Evolutionary conservation across 129 eudicot species (phyloP).

Genomic region (Deinandra increscens): DNA sequence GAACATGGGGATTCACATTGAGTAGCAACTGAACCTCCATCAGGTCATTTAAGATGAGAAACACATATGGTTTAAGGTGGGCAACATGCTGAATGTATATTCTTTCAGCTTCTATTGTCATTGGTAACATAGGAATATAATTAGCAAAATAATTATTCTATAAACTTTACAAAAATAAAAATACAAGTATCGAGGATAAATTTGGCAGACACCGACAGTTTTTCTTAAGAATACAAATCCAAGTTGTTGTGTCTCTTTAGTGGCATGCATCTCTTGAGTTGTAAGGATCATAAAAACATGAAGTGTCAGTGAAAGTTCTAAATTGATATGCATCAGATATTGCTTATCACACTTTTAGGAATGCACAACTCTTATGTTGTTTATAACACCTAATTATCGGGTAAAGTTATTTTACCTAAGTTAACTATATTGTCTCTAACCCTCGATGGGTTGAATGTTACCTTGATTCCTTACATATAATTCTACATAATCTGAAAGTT

Average conservation of each 20-base stretch:
- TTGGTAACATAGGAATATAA: conserved; percentile 10
- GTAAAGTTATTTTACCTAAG: background rate
- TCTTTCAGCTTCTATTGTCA: conserved; percentile 98
- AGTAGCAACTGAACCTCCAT: conserved; percentile 98
- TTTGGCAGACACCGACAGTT: conserved; percentile 78
- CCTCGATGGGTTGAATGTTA: too few relatives aligned
- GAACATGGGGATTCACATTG: conserved; percentile 51
- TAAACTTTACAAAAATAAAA: background rate
- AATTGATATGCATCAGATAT: background rate
- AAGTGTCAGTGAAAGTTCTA: conserved; percentile 2
- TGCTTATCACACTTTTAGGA: background rate
- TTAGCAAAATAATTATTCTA: conserved; percentile 12
- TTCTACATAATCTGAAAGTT: too few relatives aligned
- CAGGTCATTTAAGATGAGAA: too few relatives aligned
- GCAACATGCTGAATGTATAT: conserved; percentile 96
- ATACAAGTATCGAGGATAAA: background rate
- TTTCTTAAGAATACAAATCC: conserved; percentile 87
- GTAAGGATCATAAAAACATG: background rate
- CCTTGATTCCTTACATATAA: too few relatives aligned
- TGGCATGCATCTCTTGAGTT: conserved; percentile 79
- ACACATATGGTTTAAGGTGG: conserved; percentile 93
- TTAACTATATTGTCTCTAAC: too few relatives aligned
- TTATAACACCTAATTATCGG: conserved; percentile 2
- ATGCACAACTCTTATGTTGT: background rate
- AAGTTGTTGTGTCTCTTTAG: conserved; percentile 87